Base-by-base conservation (phyloP, 306 rosid species). In the Corylus avellana region DNA sequence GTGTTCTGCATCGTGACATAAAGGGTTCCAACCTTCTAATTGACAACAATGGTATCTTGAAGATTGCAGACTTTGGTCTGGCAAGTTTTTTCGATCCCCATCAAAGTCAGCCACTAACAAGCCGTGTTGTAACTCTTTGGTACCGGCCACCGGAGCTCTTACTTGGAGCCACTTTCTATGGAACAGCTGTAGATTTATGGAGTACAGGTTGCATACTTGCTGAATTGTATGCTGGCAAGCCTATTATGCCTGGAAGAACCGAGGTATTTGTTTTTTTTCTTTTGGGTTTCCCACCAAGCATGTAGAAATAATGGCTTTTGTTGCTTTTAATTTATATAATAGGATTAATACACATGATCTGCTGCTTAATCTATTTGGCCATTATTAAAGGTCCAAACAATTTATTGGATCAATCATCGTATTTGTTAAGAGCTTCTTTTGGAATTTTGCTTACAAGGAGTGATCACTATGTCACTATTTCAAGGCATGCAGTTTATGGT, bases 91-190 rank as follows among this genome's bases (percentile, higher is more conserved):
- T 86, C 64, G 93, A 93, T 76, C 91, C 94, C 84, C 85, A 78
- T 77, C 93, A 90, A 87, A 85, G 46, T 77, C 98, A 90, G 72
- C 97, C 98, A 56, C 71, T 93, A 48, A 93, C 98, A 50, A 93
- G 98, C 76, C 94, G 98, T 77, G 98, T 93, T 80, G 98, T 93
- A 76, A 93, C 98, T 49, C 97, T 93, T 68, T 93, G 98, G 98
- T 93, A 93, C 59, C 88, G 98, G 46, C 98, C 98, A 0, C 98
- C 97, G 0, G 98, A 93, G 89, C 97, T 93, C 78, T 91, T 93
- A 82, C 98, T 93, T 58, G 98, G 98, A 74, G 98, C 98, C 84
- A 93, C 94, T 64, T 90, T 87, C 84, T 93, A 93, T 78, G 94
- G 92, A 80, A 90, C 84, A 25, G 89, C 98, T 32, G 97, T 93